Conservation (phyloP, 192 early-diverging fungal genomes). For the Backusella luteola region DNA sequence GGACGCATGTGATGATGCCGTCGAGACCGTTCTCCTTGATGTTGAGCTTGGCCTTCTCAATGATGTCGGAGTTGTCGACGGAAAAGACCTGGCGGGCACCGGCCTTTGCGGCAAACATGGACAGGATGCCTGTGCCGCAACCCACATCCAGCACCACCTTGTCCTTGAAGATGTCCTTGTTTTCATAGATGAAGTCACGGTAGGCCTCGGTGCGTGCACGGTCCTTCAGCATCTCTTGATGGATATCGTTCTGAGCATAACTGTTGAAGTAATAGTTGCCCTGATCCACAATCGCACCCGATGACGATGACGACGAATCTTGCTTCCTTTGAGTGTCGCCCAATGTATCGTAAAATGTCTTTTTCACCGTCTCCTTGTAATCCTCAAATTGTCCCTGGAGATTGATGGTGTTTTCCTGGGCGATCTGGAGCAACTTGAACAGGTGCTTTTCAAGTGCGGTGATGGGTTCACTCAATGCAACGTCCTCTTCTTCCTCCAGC, state of each 20-base stretch:
- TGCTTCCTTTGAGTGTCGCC: not conserved
- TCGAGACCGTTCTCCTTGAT: conserved; percentile 72
- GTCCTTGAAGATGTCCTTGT: conserved; percentile 81
- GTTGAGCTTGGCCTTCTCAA: conserved; percentile 77
- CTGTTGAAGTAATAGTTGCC: conserved; percentile 95
- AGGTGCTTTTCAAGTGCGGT: conserved; percentile 59
- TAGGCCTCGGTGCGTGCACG: conserved; percentile 77
- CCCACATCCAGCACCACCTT: conserved; percentile 89
- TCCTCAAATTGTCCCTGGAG: conserved; percentile 63
- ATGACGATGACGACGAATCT: not conserved
- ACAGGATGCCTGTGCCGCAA: conserved; percentile 89
- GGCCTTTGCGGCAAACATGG: conserved; percentile 88
- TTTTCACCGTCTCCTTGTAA: conserved; percentile 67
- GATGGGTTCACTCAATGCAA: conserved; percentile 21
- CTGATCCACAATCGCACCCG: conserved; percentile 13
- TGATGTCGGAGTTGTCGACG: conserved; percentile 86
- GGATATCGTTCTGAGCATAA: conserved; percentile 81
- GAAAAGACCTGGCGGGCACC: conserved; percentile 76
- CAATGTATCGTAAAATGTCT: conserved; percentile 62
- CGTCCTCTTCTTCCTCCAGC: conserved; percentile 54
- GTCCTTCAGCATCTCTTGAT: conserved; percentile 87
- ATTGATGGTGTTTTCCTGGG: conserved; percentile 55
- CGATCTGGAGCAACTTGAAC: conserved; percentile 46
- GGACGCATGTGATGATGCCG: conserved; percentile 55
- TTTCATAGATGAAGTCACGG: conserved; percentile 79